A percentile compares a stretch with the other conserved stretches of the same genome.
phyloP scores from a whole-genome alignment of 495 filamentous ascomycete species.

The Talaromyces trachyspermus region DNA sequence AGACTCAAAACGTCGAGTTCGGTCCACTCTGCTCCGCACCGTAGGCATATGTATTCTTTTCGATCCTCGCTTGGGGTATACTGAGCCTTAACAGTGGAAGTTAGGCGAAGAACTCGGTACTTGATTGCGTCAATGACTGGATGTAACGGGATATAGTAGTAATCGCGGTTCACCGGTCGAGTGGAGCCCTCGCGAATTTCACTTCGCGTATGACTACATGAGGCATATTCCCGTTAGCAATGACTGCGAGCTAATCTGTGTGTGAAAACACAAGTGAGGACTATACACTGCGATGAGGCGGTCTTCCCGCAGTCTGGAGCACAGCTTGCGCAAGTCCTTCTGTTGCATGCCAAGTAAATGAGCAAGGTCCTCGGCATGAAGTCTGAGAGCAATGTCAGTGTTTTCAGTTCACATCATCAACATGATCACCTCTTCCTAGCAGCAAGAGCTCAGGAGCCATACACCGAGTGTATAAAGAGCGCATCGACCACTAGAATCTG shows the following conservation, averaged over 20 bases:
- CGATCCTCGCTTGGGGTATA: constrained; percentile 73
- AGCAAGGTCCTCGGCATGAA: constrained; percentile 82
- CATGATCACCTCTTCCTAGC: not conserved
- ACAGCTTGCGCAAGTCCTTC: constrained; percentile 84
- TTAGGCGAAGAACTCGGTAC: constrained; percentile 77
- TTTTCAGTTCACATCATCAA: not conserved
- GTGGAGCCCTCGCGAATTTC: constrained; percentile 75
- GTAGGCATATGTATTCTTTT: constrained; percentile 83
- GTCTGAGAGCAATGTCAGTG: constrained; percentile 36
- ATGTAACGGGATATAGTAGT: constrained; percentile 95
- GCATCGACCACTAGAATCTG: constrained; percentile 90
- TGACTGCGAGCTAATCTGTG: no score
- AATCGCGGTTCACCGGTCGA: constrained; percentile 75
- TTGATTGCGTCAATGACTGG: constrained; percentile 95
- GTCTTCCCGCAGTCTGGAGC: constrained; percentile 74
- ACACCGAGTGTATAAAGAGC: constrained; percentile 83
- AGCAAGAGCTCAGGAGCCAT: constrained; percentile 22
- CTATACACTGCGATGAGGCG: constrained; percentile 72
- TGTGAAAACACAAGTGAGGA: constrained; percentile 6
- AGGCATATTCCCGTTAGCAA: not conserved
- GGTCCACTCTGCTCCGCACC: constrained; percentile 75
- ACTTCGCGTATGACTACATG: constrained; percentile 60
- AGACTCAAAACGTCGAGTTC: constrained; percentile 76
- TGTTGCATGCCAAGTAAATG: constrained; percentile 76
- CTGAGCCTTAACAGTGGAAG: constrained; percentile 73